Percentiles rank a stretch among this genome's conserved stretches.
Evolutionary conservation across 345 rosid species (phyloP).

Genomic region (Brassica napus): Da-Ae NC_063438.1:7539001-7539500

Average conservation of each 20-base stretch:
- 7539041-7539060: neutral
- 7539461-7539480: neutral
- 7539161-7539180: neutral
- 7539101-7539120: neutral
- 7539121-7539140: neutral
- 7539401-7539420: neutral
- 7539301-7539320: neutral
- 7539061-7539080: neutral
- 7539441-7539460: neutral
- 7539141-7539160: neutral
- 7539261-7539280: neutral
- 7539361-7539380: neutral
- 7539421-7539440: neutral
- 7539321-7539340: neutral
- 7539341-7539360: neutral
- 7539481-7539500: slow-evolving; percentile 2
- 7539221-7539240: neutral
- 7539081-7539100: neutral
- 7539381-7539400: neutral
- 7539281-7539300: neutral
- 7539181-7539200: neutral
- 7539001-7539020: neutral
- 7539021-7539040: neutral
- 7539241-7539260: neutral
- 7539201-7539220: neutral